A percentile compares a stretch with the other conserved stretches of the same genome.
Conservation (phyloP, 2,329 filamentous ascomycete genomes). For the Fusarium falciforme region DNA sequence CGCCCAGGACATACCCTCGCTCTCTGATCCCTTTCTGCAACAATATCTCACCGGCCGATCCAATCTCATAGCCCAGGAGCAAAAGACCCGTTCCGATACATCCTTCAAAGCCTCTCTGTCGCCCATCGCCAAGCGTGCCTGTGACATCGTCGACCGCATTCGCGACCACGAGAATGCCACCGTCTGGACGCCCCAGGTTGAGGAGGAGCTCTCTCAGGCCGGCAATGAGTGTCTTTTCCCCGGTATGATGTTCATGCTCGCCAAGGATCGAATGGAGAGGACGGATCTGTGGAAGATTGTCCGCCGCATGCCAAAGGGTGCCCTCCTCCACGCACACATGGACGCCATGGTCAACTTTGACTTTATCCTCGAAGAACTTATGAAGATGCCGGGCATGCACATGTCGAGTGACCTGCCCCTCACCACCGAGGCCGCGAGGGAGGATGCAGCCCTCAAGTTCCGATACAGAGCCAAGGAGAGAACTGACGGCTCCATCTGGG, state of each 20-base stretch:
- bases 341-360: slow-evolving; percentile 92
- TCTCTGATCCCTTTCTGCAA: slow-evolving; percentile 80
- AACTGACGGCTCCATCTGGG: slow-evolving; percentile 71
- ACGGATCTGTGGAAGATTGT: slow-evolving; percentile 90
- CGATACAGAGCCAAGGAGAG: slow-evolving; percentile 63
- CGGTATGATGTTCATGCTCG: slow-evolving; percentile 93
- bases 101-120: slow-evolving; percentile 81
- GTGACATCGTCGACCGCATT: slow-evolving; percentile 82
- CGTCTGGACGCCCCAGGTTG: slow-evolving; percentile 80
- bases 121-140: slow-evolving; percentile 81
- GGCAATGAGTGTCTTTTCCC: slow-evolving; percentile 77
- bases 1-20: slow-evolving; percentile 64
- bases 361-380: slow-evolving; percentile 78
- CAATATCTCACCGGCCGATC: slow-evolving; percentile 83
- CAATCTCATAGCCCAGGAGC: slow-evolving; percentile 82
- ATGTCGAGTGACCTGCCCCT: slow-evolving; percentile 72
- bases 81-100: slow-evolving; percentile 79
- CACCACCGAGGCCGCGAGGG: slow-evolving; percentile 61
- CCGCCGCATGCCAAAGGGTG: slow-evolving; percentile 87
- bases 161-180: slow-evolving; percentile 79
- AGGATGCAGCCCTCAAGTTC: slow-evolving; percentile 70
- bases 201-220: slow-evolving; percentile 74
- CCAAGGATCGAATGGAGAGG: slow-evolving; percentile 85
- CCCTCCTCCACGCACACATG: slow-evolving; percentile 86
- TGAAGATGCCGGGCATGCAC: slow-evolving; percentile 80